Evolutionary conservation across 2,329 filamentous ascomycete species (phyloP).

Genomic region (Verticillium albo-atrum): DNA sequence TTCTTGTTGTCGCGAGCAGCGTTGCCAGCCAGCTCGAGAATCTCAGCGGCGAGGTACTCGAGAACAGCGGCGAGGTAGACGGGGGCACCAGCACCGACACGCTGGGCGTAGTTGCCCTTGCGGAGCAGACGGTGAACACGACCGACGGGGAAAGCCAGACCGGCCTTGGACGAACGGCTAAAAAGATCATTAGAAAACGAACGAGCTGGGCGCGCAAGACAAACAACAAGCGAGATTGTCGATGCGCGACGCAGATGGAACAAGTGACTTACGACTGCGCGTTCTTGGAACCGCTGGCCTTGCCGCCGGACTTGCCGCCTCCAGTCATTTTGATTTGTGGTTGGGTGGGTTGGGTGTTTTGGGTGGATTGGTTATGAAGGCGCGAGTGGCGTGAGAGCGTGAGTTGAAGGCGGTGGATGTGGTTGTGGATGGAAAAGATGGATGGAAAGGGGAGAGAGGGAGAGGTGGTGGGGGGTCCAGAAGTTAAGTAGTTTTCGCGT

Average conservation of each 20-base stretch:
- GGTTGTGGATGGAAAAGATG: slow-evolving; percentile 21
- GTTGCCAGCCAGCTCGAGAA: slow-evolving; percentile 97
- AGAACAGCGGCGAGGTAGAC: slow-evolving; percentile 97
- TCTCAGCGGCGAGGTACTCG: slow-evolving; percentile 97
- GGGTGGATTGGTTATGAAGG: slow-evolving; percentile 10
- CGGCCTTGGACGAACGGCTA: slow-evolving; percentile 98
- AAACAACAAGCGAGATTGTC: too few species aligned
- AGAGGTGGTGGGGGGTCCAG: slow-evolving; percentile 39
- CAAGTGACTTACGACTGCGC: slow-evolving; percentile 83
- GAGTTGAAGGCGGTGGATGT: slow-evolving; percentile 15
- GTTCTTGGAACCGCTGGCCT: slow-evolving; percentile 98
- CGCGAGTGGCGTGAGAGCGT: background rate
- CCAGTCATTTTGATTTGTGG: slow-evolving; percentile 89
- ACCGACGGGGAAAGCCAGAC: slow-evolving; percentile 97
- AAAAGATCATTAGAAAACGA: slow-evolving; percentile 31
- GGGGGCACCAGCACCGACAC: slow-evolving; percentile 96
- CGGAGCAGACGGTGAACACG: slow-evolving; percentile 98
- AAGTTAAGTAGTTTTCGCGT: slow-evolving; percentile 55
- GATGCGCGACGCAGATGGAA: slow-evolving; percentile 4
- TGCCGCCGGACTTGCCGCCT: slow-evolving; percentile 99
- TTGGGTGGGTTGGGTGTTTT: slow-evolving; percentile 25
- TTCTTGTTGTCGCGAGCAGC: slow-evolving; percentile 99
- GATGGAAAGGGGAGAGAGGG: slow-evolving; percentile 21
- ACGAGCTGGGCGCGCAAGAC: too few species aligned
- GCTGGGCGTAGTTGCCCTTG: slow-evolving; percentile 99